phyloP scores from a whole-genome alignment of 2,329 filamentous ascomycete genomes.

The Ascochyta pisi region DNA sequence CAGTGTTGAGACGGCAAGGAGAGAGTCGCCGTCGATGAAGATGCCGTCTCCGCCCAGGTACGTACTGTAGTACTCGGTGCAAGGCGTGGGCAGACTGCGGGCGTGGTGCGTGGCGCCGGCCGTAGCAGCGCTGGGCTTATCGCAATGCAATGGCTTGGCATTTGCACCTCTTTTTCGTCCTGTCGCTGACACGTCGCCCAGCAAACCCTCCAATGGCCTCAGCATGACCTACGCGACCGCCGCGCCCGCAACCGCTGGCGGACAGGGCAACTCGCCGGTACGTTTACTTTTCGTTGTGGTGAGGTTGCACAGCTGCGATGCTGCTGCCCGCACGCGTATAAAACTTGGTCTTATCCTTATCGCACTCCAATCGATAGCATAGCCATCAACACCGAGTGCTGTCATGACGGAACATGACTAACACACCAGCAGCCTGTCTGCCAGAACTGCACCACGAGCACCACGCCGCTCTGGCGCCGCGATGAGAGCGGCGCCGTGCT shows the following conservation, averaged over 20 bases:
- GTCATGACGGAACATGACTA: background rate
- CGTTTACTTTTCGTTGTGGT: constrained; percentile 36
- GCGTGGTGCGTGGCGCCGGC: constrained; percentile 20
- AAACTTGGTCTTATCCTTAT: constrained; percentile 55
- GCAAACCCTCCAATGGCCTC: constrained; percentile 55
- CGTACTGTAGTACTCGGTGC: constrained; percentile 28
- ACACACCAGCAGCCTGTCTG: constrained; percentile 79
- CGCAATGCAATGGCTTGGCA: constrained; percentile 35
- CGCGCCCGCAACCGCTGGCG: constrained; percentile 70
- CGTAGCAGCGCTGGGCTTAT: constrained; percentile 39
- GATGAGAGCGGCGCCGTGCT: constrained; percentile 95
- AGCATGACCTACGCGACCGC: constrained; percentile 68
- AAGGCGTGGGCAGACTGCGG: constrained; percentile 13
- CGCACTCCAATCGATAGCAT: constrained; percentile 50
- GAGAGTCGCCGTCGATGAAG: constrained; percentile 35
- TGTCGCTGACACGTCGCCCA: constrained; percentile 33
- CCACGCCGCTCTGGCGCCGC: constrained; percentile 94
- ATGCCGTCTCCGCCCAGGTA: constrained; percentile 42
- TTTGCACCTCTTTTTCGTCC: constrained; percentile 41
- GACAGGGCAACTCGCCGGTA: constrained; percentile 66
- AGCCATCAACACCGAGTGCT: constrained; percentile 27
- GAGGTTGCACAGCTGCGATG: constrained; percentile 49
- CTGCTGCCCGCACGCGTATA: constrained; percentile 21
- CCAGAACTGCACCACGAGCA: constrained; percentile 94
- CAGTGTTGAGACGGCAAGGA: constrained; percentile 31